These are phyloP conservation scores for Boechera stricta DNA, from an alignment of 345 rosid genomes.

Conservation along the genomic window DNA sequence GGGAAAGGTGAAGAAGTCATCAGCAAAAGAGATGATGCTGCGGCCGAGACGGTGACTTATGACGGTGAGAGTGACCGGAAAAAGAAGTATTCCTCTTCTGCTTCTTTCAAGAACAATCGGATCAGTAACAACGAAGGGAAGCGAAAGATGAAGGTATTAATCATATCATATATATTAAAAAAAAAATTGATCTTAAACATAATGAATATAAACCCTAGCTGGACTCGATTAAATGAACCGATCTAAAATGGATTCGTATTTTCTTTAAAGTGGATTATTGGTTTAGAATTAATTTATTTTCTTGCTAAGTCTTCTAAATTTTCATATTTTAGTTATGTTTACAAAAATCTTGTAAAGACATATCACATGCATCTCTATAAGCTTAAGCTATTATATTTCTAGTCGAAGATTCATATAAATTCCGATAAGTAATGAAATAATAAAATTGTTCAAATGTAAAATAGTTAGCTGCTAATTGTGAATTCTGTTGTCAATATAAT, in stretches of 20 bases:
- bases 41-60: constrained; percentile 29
- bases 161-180: not conserved
- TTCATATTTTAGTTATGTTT: no score
- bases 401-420: not conserved
- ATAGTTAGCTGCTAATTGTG: not conserved
- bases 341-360: not conserved
- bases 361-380: constrained; percentile 7
- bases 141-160: constrained; percentile 38
- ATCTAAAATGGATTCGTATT: not conserved
- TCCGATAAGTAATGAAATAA: not conserved
- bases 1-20: constrained; percentile 48
- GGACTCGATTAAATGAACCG: not conserved
- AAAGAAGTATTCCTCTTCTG: constrained; percentile 58
- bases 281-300: not conserved
- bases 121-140: constrained; percentile 33
- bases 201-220: constrained; percentile 29
- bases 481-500: not conserved
- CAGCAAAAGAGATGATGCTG: constrained; percentile 39
- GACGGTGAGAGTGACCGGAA: constrained; percentile 48
- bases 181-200: no score
- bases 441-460: not conserved
- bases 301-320: not conserved
- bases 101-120: constrained; percentile 43
- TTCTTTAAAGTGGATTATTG: no score
- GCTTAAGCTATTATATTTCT: no score